phyloP scores from a whole-genome alignment of 768 basidiomycete species.

The Tricholomella constricta region DNA sequence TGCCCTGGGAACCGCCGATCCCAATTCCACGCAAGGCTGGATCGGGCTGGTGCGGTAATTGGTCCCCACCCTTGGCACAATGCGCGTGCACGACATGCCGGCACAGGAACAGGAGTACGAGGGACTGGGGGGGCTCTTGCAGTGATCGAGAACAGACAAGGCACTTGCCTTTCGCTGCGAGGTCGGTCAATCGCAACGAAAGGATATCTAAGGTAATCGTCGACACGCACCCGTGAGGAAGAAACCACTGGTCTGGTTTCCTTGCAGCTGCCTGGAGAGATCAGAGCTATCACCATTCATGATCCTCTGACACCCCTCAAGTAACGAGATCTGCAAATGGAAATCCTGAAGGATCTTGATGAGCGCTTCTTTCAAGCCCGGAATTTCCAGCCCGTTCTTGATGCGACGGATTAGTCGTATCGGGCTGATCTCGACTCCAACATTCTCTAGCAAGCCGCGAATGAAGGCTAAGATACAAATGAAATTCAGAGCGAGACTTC shows the following conservation, averaged over 20 bases:
- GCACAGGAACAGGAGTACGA: constrained; percentile 82
- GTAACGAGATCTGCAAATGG: constrained; percentile 87
- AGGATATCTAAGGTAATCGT: neutral
- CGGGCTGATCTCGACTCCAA: constrained; percentile 95
- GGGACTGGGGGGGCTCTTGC: constrained; percentile 55
- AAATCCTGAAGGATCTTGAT: constrained; percentile 98
- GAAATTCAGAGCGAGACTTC: neutral
- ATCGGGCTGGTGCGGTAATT: constrained; percentile 64
- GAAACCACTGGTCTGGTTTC: constrained; percentile 79
- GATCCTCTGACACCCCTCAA: constrained; percentile 91
- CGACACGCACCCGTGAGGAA: constrained; percentile 66
- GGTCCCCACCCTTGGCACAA: constrained; percentile 69
- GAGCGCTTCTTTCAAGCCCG: constrained; percentile 89
- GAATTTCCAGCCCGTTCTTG: constrained; percentile 94
- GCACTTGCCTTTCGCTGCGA: constrained; percentile 63
- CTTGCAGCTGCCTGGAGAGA: constrained; percentile 68
- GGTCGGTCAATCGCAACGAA: neutral
- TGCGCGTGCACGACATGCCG: constrained; percentile 84
- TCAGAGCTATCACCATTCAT: constrained; percentile 80
- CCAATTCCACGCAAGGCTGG: constrained; percentile 49
- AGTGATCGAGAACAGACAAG: constrained; percentile 65
- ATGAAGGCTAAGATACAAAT: constrained; percentile 70
- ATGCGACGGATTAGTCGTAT: constrained; percentile 93
- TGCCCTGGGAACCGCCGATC: constrained; percentile 41
- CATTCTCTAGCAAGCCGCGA: constrained; percentile 91